Base-by-base conservation (phyloP, 2,329 filamentous ascomycete genomes). In the Xylaria sp. region DNA sequence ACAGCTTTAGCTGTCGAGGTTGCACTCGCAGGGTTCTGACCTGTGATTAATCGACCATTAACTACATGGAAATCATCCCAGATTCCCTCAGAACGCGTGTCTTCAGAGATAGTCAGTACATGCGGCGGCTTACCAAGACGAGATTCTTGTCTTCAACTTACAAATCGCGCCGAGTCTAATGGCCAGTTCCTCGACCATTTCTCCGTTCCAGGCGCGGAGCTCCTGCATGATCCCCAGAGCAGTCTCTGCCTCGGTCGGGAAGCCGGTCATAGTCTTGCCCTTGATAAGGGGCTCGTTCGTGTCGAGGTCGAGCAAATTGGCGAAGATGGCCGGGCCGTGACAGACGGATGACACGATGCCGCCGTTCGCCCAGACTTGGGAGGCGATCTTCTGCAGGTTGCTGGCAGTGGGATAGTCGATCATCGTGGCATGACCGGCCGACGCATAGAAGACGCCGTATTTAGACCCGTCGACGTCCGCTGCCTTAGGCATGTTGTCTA, bases 381-480 rank as follows among this genome's bases (percentile, higher is more conserved):
- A 69, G 1, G 81, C 82, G 59, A 84, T 79, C 9, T 73, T 73
- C 66, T 84, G 81, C 56, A 84, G 74, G 1, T 66, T 72, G 22
- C 67, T 77, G 5, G 82, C 81, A 33, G 75, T 77, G 5, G 82
- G 81, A 68, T 83, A 84, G 70, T 84, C 82, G 58, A 84, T 79
- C 54, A 84, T 69, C 1, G 81, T 76, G 0, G 82, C 83, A 63
- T 84, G 82, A 17, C 81, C 81, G 1, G 80, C 81, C 3, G 76
- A 78, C 5, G 80, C 80, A 69, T 78, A 82, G 74, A 82, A 82
- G n/a, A 81, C 63, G 38, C 80, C 80, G 66, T 79, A 76, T n/a
- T 65, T 39, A 31, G 59, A 66, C 7, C 50, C 70, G 45, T 81
- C 77, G 17, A 82, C 44, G 22, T 78, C 77, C 1, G 71, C 63